phyloP scores from a whole-genome alignment of 2,329 filamentous ascomycete species.

The Ceratocystis variospora region DNA sequence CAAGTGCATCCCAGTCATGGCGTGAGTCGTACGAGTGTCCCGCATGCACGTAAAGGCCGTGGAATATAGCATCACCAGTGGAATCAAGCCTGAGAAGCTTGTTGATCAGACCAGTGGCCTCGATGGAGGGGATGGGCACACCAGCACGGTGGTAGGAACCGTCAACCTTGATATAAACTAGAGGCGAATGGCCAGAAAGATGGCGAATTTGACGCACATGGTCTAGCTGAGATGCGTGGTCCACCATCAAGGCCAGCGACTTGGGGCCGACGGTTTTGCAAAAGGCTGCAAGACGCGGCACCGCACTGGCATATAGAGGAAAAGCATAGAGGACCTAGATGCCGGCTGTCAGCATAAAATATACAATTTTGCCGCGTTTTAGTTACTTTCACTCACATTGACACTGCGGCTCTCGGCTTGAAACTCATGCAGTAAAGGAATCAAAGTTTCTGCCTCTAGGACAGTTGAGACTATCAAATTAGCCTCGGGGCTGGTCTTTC shows the following conservation, averaged over 20 bases:
- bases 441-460: slow-evolving; percentile 55
- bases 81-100: slow-evolving; percentile 32
- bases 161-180: slow-evolving; percentile 60
- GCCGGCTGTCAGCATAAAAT: slow-evolving; percentile 3
- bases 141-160: slow-evolving; percentile 60
- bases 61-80: slow-evolving; percentile 31
- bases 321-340: slow-evolving; percentile 55
- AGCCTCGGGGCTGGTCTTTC: slow-evolving; percentile 32
- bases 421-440: slow-evolving; percentile 46
- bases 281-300: slow-evolving; percentile 46
- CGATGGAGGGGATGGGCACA: slow-evolving; percentile 37
- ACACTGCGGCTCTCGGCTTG: slow-evolving; percentile 38
- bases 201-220: slow-evolving; percentile 31
- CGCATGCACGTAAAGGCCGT: slow-evolving; percentile 60
- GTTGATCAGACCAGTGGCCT: slow-evolving; percentile 35
- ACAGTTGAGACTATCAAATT: slow-evolving; percentile 62
- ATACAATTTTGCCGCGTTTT: background rate
- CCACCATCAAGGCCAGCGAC: slow-evolving; percentile 52
- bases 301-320: slow-evolving; percentile 47
- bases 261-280: slow-evolving; percentile 41
- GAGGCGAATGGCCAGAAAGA: slow-evolving; percentile 34
- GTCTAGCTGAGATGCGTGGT: slow-evolving; percentile 49
- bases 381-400: slow-evolving; percentile 41
- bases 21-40: slow-evolving; percentile 55
- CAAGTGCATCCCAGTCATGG: slow-evolving; percentile 41